phyloP scores from a whole-genome alignment of 2,329 filamentous ascomycete genomes.

The Penicillium sp. region DNA sequence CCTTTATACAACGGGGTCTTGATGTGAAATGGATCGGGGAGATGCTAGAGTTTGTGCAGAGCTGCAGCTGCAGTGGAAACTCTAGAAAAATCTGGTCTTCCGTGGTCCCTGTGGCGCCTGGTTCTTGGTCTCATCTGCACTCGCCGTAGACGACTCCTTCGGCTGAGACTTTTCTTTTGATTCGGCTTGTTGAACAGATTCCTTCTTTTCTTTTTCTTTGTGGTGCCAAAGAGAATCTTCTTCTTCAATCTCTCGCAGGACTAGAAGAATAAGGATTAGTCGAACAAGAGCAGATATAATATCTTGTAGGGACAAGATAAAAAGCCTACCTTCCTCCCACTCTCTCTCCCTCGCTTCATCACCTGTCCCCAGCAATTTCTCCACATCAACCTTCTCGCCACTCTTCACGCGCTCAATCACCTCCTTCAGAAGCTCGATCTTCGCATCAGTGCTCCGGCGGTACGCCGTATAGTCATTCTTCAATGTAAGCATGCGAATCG shows the following conservation, averaged over 20 bases:
- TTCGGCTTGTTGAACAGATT: constrained; percentile 10
- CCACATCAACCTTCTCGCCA: constrained; percentile 75
- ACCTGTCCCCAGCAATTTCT: constrained; percentile 77
- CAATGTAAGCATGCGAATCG: constrained; percentile 86
- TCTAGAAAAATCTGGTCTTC: constrained; percentile 37
- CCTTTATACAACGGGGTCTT: too few species aligned
- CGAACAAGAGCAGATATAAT: neutral
- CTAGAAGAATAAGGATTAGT: constrained; percentile 21
- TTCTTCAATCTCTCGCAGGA: constrained; percentile 44
- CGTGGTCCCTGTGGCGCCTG: constrained; percentile 24
- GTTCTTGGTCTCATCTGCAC: constrained; percentile 16
- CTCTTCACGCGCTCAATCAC: constrained; percentile 52
- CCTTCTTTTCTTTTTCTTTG: constrained; percentile 10
- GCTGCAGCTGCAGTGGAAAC: too few species aligned
- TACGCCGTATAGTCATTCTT: constrained; percentile 75
- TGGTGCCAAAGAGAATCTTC: constrained; percentile 45
- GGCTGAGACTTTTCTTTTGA: constrained; percentile 3
- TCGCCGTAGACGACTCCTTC: constrained; percentile 19
- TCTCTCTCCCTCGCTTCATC: constrained; percentile 74
- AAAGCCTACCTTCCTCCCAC: constrained; percentile 82
- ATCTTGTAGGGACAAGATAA: too few species aligned
- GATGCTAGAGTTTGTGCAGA: neutral
- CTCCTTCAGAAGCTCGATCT: constrained; percentile 76
- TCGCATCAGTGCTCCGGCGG: constrained; percentile 75
- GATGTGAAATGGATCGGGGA: too few species aligned